These are phyloP conservation scores for Calamus simplicifolius DNA, from an alignment of 176 grass and related monocot genomes.

Conservation along the genomic window DNA sequence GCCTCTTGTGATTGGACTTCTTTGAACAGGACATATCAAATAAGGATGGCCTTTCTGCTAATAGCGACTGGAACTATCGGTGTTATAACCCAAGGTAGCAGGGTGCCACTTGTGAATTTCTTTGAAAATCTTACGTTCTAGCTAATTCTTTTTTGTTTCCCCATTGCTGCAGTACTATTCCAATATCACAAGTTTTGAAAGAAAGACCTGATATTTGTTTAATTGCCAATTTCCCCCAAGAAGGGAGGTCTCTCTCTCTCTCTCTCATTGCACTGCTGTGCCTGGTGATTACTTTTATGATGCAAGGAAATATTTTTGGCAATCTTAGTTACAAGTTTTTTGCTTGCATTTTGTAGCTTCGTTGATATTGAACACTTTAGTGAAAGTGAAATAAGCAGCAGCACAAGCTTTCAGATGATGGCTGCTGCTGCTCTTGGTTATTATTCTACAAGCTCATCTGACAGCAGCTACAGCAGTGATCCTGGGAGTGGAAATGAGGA, in stretches of 20 bases:
- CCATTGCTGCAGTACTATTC: background rate
- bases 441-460: constrained; percentile 9
- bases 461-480: constrained; percentile 23
- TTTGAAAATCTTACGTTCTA: background rate
- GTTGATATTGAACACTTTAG: constrained; percentile 4
- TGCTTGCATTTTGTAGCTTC: constrained; percentile 2
- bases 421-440: background rate
- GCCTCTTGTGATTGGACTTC: background rate
- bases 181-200: constrained; percentile 3
- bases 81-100: constrained; percentile 11
- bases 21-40: constrained; percentile 18
- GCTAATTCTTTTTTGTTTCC: background rate
- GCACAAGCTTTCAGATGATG: background rate
- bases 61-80: constrained; percentile 21
- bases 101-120: background rate
- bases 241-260: constrained; percentile 24
- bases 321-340: background rate
- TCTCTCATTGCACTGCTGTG: background rate
- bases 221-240: constrained; percentile 13
- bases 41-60: constrained; percentile 22
- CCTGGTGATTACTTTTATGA: background rate
- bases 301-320: background rate
- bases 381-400: constrained; percentile 19
- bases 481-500: constrained; percentile 12
- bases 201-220: constrained; percentile 16